Percentiles rank a stretch among this genome's conserved stretches.
Evolutionary conservation across 2,329 filamentous ascomycete species (phyloP).

Genomic region (Stagonosporopsis rhizophila): DNA sequence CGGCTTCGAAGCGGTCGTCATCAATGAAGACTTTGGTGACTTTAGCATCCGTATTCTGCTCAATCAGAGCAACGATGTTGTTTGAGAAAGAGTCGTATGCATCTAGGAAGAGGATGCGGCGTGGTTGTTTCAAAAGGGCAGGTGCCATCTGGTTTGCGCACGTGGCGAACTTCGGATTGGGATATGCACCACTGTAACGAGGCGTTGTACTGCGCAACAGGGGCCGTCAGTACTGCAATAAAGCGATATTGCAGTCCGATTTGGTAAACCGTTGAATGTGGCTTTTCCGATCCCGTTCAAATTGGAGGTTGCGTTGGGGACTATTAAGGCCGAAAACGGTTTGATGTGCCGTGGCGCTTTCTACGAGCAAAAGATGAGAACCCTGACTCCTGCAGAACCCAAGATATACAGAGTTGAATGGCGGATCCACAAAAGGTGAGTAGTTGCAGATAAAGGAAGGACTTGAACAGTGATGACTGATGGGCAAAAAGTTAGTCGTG

Average conservation of each 20-base stretch:
- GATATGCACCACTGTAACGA: background rate
- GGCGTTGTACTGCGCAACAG: background rate
- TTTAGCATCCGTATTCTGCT: slow-evolving; percentile 70
- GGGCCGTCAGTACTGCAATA: background rate
- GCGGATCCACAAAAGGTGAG: background rate
- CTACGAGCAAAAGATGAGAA: background rate
- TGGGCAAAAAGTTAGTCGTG: slow-evolving; percentile 14
- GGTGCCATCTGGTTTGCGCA: slow-evolving; percentile 36
- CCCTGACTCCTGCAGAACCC: background rate
- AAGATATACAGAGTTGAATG: background rate
- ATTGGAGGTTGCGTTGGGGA: background rate
- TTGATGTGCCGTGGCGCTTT: background rate
- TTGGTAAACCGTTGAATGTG: background rate
- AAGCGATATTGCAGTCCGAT: background rate
- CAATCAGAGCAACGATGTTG: slow-evolving; percentile 86
- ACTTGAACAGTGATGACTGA: slow-evolving; percentile 12
- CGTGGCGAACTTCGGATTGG: slow-evolving; percentile 9
- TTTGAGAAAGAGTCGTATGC: slow-evolving; percentile 97
- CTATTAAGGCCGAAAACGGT: background rate
- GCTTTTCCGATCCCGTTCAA: background rate
- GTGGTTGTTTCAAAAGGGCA: slow-evolving; percentile 32
- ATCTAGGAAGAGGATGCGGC: slow-evolving; percentile 83
- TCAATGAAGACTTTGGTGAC: slow-evolving; percentile 77
- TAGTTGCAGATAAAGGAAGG: background rate
- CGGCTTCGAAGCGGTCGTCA: slow-evolving; percentile 39